Base-by-base conservation (phyloP, 768 basidiomycete species). In the Plicaturopsis crispa region DNA sequence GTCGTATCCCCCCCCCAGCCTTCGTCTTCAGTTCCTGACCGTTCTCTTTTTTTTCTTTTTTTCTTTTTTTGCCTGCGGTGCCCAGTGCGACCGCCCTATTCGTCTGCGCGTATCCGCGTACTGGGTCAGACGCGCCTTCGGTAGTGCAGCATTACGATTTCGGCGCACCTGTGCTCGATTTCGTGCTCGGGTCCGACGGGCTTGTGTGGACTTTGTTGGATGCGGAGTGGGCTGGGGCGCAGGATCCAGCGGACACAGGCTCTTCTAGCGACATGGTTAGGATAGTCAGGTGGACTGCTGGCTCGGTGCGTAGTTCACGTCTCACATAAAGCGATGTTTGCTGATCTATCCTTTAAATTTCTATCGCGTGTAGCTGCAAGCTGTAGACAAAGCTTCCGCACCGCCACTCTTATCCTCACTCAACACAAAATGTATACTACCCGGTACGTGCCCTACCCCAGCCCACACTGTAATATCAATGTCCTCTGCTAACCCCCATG, bases 31-130 rank as follows among this genome's bases (percentile, higher is more conserved):
- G 11, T 20, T 31, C 13, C 20, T 38, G 4, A 16, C 23, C 21
- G 39, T 36, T 37, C 31, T 16, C 30, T 33, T 30, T 39, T 18
- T 42, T 13, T n/a, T 6, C 23, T 11, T 17, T 18, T 8, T 28
- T 8, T 8, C 26, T 28, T 28, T 14, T 14, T 28, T 8, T 28
- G 26, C 8, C 26, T 28, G 10, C 14, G 14, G 14, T 14, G 14
- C 26, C 23, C 51, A 89, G 87, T 14, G 73, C 76, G 3, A 78
- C 80, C 1, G 84, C 85, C 0, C 48, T 90, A 7, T 89, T 87
- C 55, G 65, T 58, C 35, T 64, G 62, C 57, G 53, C 46, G 41
- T 60, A 48, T 58, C 56, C 53, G 43, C 59, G 40, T 34, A 44
- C 32, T 33, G 47, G 28, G 37, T n/a, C n/a, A n/a, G 48, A 44